Base-by-base conservation (phyloP, 352 stramenopile genomes). In the Globisporangium echinulatum region DNA sequence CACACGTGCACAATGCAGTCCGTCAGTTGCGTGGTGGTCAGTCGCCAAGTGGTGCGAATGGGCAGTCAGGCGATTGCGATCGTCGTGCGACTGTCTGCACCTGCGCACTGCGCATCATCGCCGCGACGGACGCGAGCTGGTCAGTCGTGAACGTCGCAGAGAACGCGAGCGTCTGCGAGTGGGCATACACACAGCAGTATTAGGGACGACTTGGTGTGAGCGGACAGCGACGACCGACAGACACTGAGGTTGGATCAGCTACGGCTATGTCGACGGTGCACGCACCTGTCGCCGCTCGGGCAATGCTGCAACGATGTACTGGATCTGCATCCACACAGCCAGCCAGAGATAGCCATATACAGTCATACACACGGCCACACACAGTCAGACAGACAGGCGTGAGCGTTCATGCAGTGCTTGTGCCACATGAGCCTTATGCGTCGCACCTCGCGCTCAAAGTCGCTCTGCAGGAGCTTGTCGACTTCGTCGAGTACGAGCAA, bases 401-500 rank as follows among this genome's bases (percentile, higher is more conserved):
- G 25, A 25, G 25, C 25, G 25, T 2, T 25, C 25, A 25, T 25
- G 25, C 25, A 25, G 25, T 25, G 25, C 25, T 25, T 25, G 25
- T 25, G 25, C 25, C 25, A 25, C 25, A 25, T 1, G 43, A 48
- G 43, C 13, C 43, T 7, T 7, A 17, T 48, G 7, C 1, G 11
- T 3, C 39, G 43, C 61, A 90, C 78, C 66, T 90, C 79, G n/a
- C 71, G 59, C n/a, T 78, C 59, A 46, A 90, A 92, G 46, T 91
- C 80, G 19, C 58, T 52, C 47, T 70, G 64, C 37, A 93, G 68
- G n/a, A 93, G 68, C 56, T 92, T 92, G 70, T 93, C 84, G 14
- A 90, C 82, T 71, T 93, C 82, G 46, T 93, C 84, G n/a, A 93
- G 55, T 14, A 91, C 72, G 7, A 93, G 56, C 49, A 93, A 56